Evolutionary conservation across 768 basidiomycete genomes (phyloP).

Genomic region (Mycena maculata): DNA sequence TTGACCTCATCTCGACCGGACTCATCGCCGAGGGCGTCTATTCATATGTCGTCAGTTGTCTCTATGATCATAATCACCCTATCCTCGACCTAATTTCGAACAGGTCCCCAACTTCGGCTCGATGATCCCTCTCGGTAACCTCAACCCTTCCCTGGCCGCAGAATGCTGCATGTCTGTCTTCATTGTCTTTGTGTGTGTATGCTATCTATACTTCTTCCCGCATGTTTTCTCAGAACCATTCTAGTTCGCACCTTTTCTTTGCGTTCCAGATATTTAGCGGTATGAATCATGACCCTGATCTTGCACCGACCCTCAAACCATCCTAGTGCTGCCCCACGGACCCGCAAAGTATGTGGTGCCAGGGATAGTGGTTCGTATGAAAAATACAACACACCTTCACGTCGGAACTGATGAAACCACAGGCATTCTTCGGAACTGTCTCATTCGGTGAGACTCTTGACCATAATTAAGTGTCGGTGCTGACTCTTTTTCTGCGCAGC

Average conservation of each 20-base stretch:
- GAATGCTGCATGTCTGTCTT: constrained; percentile 23
- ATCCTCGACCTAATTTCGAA: not conserved
- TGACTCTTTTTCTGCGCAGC: not conserved
- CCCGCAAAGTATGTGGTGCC: not conserved
- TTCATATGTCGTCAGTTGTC: not conserved
- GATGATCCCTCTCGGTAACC: constrained; percentile 15
- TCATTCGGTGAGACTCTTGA: not conserved
- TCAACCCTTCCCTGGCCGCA: constrained; percentile 12
- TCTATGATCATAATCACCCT: not conserved
- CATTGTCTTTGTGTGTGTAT: constrained; percentile 21
- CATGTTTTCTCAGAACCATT: too few relatives aligned
- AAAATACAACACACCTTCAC: not conserved
- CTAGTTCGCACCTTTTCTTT: constrained; percentile 28
- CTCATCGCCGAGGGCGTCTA: constrained; percentile 7
- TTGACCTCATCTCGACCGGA: not conserved
- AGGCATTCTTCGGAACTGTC: constrained; percentile 3
- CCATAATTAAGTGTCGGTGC: not conserved
- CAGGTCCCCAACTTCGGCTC: constrained; percentile 26
- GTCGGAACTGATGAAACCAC: not conserved
- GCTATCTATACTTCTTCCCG: not conserved
- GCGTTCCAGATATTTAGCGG: constrained; percentile 19
- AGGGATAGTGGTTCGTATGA: not conserved
- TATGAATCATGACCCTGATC: not conserved
- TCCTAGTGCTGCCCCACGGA: not conserved
- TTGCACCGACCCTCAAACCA: not conserved